These are phyloP conservation scores for Rhodotorula diobovata DNA, from an alignment of 768 basidiomycete genomes.

Conservation along the genomic window DNA sequence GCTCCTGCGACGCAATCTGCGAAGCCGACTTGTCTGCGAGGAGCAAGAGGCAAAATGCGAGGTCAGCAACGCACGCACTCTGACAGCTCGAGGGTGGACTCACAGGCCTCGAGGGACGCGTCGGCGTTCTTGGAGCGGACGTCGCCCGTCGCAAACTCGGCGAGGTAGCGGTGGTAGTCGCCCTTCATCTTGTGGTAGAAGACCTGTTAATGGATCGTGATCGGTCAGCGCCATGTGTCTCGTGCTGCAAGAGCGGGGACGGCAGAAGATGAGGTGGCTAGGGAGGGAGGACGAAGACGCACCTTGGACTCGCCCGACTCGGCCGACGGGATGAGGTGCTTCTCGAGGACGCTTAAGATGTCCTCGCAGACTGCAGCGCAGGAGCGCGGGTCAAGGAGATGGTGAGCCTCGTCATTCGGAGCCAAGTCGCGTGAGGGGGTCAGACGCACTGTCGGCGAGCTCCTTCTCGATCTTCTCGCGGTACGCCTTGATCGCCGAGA, in stretches of 20 bases:
- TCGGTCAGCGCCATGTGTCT: background rate
- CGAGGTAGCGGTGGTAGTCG: conserved; percentile 97
- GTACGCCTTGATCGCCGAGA: conserved; percentile 93
- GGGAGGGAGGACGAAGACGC: conserved; percentile 63
- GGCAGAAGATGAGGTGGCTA: conserved; percentile 19
- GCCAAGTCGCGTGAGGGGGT: background rate
- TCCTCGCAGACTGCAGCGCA: conserved; percentile 70
- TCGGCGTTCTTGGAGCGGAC: conserved; percentile 95
- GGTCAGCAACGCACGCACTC: background rate
- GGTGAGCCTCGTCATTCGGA: no score
- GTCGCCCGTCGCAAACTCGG: conserved; percentile 96
- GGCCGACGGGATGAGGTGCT: conserved; percentile 95
- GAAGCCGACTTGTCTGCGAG: conserved; percentile 82
- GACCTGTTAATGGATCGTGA: conserved; percentile 8
- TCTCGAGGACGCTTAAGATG: conserved; percentile 92
- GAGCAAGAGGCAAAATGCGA: background rate
- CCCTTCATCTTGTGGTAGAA: conserved; percentile 69
- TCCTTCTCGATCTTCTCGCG: conserved; percentile 96
- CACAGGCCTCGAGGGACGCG: conserved; percentile 84
- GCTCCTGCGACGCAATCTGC: conserved; percentile 90
- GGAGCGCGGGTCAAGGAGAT: background rate
- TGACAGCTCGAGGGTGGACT: no score
- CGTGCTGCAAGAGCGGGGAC: background rate
- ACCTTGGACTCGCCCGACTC: conserved; percentile 88
- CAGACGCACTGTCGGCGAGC: conserved; percentile 66